Evolutionary conservation across 75 land plant species (phyloP), one percentile per base, ranked within the genome.

Genomic region (Larix kaempferi): DNA sequence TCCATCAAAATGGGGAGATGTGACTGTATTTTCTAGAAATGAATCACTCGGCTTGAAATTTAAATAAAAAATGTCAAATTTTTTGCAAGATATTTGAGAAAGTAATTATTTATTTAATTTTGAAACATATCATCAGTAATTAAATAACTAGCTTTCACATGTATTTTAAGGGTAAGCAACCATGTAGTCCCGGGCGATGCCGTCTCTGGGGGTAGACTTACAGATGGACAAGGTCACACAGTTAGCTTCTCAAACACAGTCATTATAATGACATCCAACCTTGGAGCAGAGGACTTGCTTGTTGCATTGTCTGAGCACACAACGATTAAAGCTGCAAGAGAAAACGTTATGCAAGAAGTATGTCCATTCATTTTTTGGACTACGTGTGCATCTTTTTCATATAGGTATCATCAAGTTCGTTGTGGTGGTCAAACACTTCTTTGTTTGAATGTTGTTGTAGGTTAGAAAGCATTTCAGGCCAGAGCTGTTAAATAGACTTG

Each of bases 141-240:
- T 29, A 29, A 29, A 29, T 29, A 29, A 29, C 33, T 29, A 1
- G 33, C 33, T 29, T 29, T 29, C 33, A 29, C 33, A 29, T 29
- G n/a, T 29, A 29, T 29, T 29, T 29, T 29, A 29, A 29, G 1
- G 33, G 33, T 29, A 29, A 29, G 33, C 33, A 1, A 29, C 33
- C 33, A 29, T 29, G 33, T 29, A 29, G 33, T 29, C 33, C 33
- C 33, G 33, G 33, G 33, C 33, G 33, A 29, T 29, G 33, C 33
- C 33, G 1, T 29, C 33, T 29, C 33, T n/a, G n/a, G n/a, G n/a
- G 99, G 99, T 17, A 89, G 97, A 75, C 76, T 96, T 16, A 96
- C 99, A 54, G 99, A 96, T 85, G 99, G 99, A 15, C 97, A 94
- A 82, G 99, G 99, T 21, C 85, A 94, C 17, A 96, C 99, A 1